These are phyloP conservation scores for Oropetium thomaeum DNA, from an alignment of 176 grass and related monocot species.

Conservation along the genomic window DNA sequence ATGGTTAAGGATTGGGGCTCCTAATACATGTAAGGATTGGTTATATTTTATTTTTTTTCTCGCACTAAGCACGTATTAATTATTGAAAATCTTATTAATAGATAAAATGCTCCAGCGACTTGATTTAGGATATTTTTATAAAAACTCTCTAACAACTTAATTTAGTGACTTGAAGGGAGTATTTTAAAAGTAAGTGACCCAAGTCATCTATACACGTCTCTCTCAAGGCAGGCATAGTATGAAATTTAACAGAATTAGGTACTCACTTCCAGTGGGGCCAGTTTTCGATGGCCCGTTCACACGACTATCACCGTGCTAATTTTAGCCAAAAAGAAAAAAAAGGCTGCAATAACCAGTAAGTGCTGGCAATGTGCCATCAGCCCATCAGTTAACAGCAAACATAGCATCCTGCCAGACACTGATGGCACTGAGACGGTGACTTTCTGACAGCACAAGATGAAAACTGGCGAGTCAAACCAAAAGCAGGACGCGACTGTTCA, in stretches of 20 bases:
- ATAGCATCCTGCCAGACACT: not conserved
- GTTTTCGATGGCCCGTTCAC: not conserved
- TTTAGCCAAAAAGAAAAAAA: not conserved
- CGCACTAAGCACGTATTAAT: too few species aligned
- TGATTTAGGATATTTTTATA: too few species aligned
- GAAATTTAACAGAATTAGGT: not conserved
- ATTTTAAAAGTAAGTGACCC: too few species aligned
- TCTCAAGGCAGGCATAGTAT: not conserved
- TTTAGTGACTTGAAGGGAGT: too few species aligned
- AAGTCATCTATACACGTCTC: too few species aligned
- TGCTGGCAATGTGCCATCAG: not conserved
- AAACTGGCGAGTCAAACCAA: not conserved
- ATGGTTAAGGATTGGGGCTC: too few species aligned
- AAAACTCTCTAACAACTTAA: too few species aligned
- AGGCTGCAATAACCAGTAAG: too few species aligned
- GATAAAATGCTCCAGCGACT: too few species aligned
- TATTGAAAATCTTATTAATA: too few species aligned
- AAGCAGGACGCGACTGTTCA: not conserved
- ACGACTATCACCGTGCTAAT: not conserved
- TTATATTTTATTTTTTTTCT: too few species aligned
- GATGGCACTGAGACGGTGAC: slow-evolving; percentile 22
- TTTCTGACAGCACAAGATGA: slow-evolving; percentile 18
- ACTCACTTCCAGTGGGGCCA: not conserved
- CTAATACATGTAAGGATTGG: too few species aligned
- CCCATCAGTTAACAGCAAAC: not conserved